Conservation (phyloP, 345 rosid genomes). For the Barbarea vulgaris region DNA sequence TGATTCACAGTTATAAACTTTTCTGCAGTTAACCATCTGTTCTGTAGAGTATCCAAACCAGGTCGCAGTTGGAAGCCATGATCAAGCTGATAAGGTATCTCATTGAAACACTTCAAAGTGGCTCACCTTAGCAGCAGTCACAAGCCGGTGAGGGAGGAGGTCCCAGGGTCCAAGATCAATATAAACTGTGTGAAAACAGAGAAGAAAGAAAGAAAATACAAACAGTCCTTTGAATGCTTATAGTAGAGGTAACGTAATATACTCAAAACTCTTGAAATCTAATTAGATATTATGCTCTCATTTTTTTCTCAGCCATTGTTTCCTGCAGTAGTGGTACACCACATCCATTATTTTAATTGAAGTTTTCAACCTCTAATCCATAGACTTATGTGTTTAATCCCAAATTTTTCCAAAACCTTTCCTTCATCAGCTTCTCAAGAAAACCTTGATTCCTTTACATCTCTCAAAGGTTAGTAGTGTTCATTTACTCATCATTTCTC, state of each 20-base stretch:
- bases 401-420: constrained; percentile 17
- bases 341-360: constrained; percentile 39
- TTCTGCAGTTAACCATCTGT: constrained; percentile 6
- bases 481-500: neutral
- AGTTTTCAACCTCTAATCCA: constrained; percentile 31
- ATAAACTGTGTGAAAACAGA: neutral
- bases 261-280: constrained; percentile 27
- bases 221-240: constrained; percentile 5
- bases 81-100: constrained; percentile 4
- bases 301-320: constrained; percentile 16
- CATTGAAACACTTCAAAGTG: constrained; percentile 2
- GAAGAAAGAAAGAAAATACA: neutral
- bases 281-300: constrained; percentile 14
- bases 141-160: neutral
- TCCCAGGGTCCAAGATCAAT: neutral
- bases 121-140: constrained; percentile 8
- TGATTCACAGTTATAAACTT: constrained; percentile 1
- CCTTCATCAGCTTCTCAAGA: constrained; percentile 18
- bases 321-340: constrained; percentile 38
- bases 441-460: neutral
- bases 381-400: constrained; percentile 24
- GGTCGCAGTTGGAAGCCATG: constrained; percentile 10
- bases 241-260: constrained; percentile 21
- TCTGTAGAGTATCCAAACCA: neutral
- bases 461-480: constrained; percentile 24